Base-by-base conservation (phyloP, 768 basidiomycete species). In the Artomyces pyxidatus region DNA sequence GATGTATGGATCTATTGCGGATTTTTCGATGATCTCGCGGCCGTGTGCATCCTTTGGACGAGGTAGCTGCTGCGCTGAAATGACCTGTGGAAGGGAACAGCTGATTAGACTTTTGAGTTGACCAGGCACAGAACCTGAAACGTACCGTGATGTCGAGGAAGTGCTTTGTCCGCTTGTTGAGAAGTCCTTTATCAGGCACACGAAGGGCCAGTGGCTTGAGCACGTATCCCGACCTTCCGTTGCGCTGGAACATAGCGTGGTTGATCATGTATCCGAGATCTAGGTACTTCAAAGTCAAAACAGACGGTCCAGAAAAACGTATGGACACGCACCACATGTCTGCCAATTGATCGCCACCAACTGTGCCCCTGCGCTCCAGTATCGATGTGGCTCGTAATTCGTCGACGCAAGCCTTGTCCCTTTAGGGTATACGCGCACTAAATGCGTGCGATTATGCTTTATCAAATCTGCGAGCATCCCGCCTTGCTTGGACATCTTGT, bases 271-370 rank as follows among this genome's bases (percentile, higher is more conserved):
- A 87, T 2, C 91, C 93, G 44, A 91, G 67, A 65, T 97, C 93
- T 92, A 63, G 4, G 45, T 25, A 21, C 28, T 46, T 14, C 50
- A 58, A 37, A 57, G 50, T 37, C 35, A 3, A 25, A 10, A 3
- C 27, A 16, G 8, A 2, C 17, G 29, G 17, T 1, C 25, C 38
- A 27, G 42, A 21, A 10, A 32, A 30, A 12, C 16, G 14, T 19
- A 27, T 32, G 19, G 23, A 17, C 11, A 71, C 82, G 48, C 60
- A 94, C 92, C 93, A 56, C 83, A 83, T 0, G 93, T 98, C 66
- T 99, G 95, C 92, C 93, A 98, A 65, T 99, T 99, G 47, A 99
- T 75, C 7, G 95, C 92, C 0, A 93, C 92, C 5, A 97, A 66
- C 64, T 97, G 94, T 11, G 81, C 77, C 0, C 95, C 95, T 2